A percentile compares a stretch with the other conserved stretches of the same genome.
These are phyloP conservation scores for Pichia exigua DNA, from an alignment of 805 yeast genomes.

Conservation along the genomic window DNA sequence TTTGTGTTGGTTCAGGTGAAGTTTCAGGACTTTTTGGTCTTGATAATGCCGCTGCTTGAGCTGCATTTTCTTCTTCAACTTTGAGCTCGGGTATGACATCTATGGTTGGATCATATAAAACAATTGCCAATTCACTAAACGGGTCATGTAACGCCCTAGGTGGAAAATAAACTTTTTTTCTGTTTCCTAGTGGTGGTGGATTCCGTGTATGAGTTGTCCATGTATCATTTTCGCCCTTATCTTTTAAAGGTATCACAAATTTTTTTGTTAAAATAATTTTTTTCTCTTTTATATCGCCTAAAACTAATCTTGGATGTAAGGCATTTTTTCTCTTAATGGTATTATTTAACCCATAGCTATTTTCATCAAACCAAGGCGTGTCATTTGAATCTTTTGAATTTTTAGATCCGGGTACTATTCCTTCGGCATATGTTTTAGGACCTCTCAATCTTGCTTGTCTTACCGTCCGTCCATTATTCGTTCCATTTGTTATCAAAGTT, in stretches of 20 bases:
- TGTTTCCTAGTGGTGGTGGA: constrained; percentile 83
- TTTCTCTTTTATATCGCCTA: constrained; percentile 32
- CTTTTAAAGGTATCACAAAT: constrained; percentile 54
- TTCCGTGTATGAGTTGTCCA: constrained; percentile 35
- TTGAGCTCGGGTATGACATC: constrained; percentile 41
- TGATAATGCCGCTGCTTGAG: constrained; percentile 13
- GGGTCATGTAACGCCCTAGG: constrained; percentile 97
- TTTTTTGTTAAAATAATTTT: constrained; percentile 37
- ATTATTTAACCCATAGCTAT: constrained; percentile 18
- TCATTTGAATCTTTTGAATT: constrained; percentile 13
- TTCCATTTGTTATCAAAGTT: constrained; percentile 13
- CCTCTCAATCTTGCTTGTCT: constrained; percentile 26
- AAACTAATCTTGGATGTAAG: constrained; percentile 45
- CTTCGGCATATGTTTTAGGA: constrained; percentile 35
- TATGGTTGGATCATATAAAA: constrained; percentile 89
- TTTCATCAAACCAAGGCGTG: constrained; percentile 6
- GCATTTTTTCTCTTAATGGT: constrained; percentile 46
- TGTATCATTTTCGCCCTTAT: constrained; percentile 28
- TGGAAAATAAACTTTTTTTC: constrained; percentile 57
- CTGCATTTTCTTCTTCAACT: constrained; percentile 24
- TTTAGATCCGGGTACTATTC: constrained; percentile 26
- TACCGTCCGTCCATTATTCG: constrained; percentile 5
- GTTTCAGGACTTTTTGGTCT: constrained; percentile 9
- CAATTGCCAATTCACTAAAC: constrained; percentile 85
- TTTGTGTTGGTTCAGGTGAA: constrained; percentile 1